Evolutionary conservation across 1,139 yeast species (phyloP).

Genomic region (Kazachstania sp.): DNA sequence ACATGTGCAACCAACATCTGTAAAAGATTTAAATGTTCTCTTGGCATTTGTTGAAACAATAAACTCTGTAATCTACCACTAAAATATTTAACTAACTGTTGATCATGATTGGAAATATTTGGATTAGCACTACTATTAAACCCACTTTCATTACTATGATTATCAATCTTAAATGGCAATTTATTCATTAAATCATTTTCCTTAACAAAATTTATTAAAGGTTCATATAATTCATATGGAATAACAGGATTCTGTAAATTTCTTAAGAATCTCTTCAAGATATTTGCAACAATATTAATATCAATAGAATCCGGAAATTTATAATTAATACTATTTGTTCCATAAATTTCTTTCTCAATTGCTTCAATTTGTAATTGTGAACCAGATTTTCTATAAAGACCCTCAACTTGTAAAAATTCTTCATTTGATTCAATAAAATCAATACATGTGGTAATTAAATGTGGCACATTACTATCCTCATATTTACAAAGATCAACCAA

Average conservation of each 20-base stretch:
- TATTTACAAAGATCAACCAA: slow-evolving; percentile 33
- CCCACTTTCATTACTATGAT: neutral
- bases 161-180: slow-evolving; percentile 8
- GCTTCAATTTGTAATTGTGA: slow-evolving; percentile 48
- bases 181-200: slow-evolving; percentile 22
- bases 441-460: slow-evolving; percentile 62
- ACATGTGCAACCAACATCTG: slow-evolving; percentile 56
- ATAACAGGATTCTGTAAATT: slow-evolving; percentile 80
- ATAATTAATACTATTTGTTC: slow-evolving; percentile 8
- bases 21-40: slow-evolving; percentile 56
- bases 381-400: slow-evolving; percentile 86
- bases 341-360: slow-evolving; percentile 29
- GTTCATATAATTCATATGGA: slow-evolving; percentile 58
- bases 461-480: slow-evolving; percentile 60
- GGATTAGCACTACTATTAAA: neutral
- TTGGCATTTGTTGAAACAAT: slow-evolving; percentile 42
- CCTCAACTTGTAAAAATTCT: slow-evolving; percentile 62
- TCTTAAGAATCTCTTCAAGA: slow-evolving; percentile 78
- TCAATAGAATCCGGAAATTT: slow-evolving; percentile 34
- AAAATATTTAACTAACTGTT: slow-evolving; percentile 30
- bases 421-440: slow-evolving; percentile 59
- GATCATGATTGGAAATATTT: neutral
- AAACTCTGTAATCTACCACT: slow-evolving; percentile 31
- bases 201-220: slow-evolving; percentile 42
- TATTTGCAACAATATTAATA: slow-evolving; percentile 78